A percentile compares a stretch with the other conserved stretches of the same genome.
Evolutionary conservation across 2,329 filamentous ascomycete genomes (phyloP).

Genomic region (Ceratocystis eucalypticola): DNA sequence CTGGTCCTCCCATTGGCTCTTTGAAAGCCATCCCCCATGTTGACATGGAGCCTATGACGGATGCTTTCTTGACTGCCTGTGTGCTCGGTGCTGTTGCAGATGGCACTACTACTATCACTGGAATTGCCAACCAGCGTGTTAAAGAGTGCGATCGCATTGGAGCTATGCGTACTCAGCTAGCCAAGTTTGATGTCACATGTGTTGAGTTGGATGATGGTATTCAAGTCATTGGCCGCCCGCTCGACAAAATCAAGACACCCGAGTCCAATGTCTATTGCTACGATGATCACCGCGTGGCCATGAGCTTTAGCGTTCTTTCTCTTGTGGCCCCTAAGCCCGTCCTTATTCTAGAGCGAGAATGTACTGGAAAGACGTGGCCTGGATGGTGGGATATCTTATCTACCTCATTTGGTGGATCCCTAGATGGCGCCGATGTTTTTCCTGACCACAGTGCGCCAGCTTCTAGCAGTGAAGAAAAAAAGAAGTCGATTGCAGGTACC

Average conservation of each 20-base stretch:
- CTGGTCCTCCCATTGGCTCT: slow-evolving; percentile 61
- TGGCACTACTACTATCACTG: slow-evolving; percentile 72
- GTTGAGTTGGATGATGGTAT: slow-evolving; percentile 92
- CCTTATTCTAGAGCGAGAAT: slow-evolving; percentile 77
- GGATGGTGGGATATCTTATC: slow-evolving; percentile 93
- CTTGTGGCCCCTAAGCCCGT: slow-evolving; percentile 57
- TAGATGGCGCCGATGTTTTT: slow-evolving; percentile 53
- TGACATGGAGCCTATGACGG: slow-evolving; percentile 99
- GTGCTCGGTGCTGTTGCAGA: slow-evolving; percentile 81
- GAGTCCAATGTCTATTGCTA: slow-evolving; percentile 73
- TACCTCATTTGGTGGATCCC: slow-evolving; percentile 32
- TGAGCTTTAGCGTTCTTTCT: slow-evolving; percentile 91
- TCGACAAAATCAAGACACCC: slow-evolving; percentile 39
- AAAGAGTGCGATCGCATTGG: slow-evolving; percentile 96
- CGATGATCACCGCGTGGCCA: slow-evolving; percentile 93
- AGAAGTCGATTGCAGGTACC: not conserved
- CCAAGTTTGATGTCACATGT: slow-evolving; percentile 81
- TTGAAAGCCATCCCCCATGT: slow-evolving; percentile 67
- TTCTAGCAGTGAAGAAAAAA: slow-evolving; percentile 7
- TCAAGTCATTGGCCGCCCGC: slow-evolving; percentile 45
- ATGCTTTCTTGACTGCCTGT: slow-evolving; percentile 90
- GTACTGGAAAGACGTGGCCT: slow-evolving; percentile 94
- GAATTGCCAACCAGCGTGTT: slow-evolving; percentile 93
- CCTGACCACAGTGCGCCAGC: slow-evolving; percentile 19
- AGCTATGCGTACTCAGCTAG: slow-evolving; percentile 88